These are phyloP conservation scores for Trichoderma semiorbis DNA, from an alignment of 2,329 filamentous ascomycete genomes.

Conservation along the genomic window DNA sequence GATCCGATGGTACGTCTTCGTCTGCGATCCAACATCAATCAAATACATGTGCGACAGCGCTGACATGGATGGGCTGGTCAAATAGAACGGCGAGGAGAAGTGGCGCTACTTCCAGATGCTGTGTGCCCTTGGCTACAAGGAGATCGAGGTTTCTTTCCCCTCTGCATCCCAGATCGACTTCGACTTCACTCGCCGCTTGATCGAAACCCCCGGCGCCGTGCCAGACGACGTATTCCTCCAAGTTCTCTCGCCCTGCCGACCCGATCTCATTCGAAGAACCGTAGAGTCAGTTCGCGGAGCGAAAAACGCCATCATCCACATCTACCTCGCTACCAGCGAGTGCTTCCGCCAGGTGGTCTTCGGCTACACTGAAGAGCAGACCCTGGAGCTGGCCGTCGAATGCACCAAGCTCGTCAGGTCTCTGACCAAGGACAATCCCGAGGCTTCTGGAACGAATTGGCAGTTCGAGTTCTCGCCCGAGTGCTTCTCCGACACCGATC, in stretches of 20 bases:
- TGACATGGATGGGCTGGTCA: background rate
- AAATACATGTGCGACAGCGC: background rate
- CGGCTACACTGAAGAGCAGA: conserved; percentile 1
- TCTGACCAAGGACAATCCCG: background rate
- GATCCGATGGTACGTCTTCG: background rate
- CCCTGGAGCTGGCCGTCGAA: background rate
- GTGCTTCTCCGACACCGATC: conserved; percentile 2
- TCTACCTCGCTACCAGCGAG: background rate
- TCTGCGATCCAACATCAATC: background rate
- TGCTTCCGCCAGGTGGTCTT: conserved; percentile 8
- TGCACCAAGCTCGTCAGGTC: conserved; percentile 8
- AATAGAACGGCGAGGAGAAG: conserved; percentile 5
- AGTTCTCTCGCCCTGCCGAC: background rate
- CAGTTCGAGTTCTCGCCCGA: conserved; percentile 6
- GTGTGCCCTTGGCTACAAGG: conserved; percentile 3
- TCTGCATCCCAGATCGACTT: conserved; percentile 2
- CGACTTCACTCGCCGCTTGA: conserved; percentile 4
- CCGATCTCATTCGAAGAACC: conserved; percentile 1
- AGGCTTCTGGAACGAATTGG: background rate
- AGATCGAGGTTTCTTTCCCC: conserved; percentile 1
- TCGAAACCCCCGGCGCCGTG: conserved; percentile 3
- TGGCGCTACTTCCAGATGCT: conserved; percentile 9
- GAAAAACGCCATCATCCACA: conserved; percentile 1
- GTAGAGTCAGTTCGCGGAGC: conserved; percentile 1
- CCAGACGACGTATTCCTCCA: conserved; percentile 1